Evolutionary conservation across 306 rosid species (phyloP), one percentile per base, ranked within the genome.

Genomic region (Quercus ilex): DNA sequence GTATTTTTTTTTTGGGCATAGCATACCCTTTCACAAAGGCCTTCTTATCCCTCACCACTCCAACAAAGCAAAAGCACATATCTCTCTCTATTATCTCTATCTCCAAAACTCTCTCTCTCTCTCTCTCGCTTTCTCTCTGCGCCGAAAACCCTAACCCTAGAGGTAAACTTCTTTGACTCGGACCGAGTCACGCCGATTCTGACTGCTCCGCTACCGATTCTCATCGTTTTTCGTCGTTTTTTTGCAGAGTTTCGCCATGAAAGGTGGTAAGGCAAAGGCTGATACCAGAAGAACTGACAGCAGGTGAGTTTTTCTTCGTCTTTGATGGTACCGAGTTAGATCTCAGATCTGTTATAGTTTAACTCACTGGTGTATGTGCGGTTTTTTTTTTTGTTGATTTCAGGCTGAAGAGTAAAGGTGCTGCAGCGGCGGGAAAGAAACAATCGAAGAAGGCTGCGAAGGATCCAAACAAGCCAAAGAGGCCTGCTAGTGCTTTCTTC

Each of bases 401-500:
- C 46, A 94, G 99, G 84, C 80, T 95, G 87, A 95, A 90, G 89
- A 87, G 83, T n/a, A 91, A 91, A 73, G 81, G 90, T 51, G 91
- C 87, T 46, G 94, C 92, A 55, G 82, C 87, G 0, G 84, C 87
- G 0, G 90, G 92, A 6, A 95, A 82, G 88, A 90, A 88, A 70
- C 79, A 78, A 15, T 18, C 85, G 9, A 92, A 85, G 86, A 94
- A 91, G 35, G 94, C 90, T 1, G 92, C 85, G 0, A 92, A 95
- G 89, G 99, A 92, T 90, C 99, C 97, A 1, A 95, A 92, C 91
- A 95, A 89, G 87, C 98, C 98, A 0, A 92, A 92, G 85, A 91
- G 94, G 87, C 99, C 99, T 80, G 93, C 98, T 0, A 92, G 97
- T 78, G 97, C 99, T 65, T 95, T 95, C 89, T 95, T 95, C 67